These are phyloP conservation scores for Pyrenula massariospora DNA, from an alignment of 495 filamentous ascomycete genomes.

Conservation along the genomic window DNA sequence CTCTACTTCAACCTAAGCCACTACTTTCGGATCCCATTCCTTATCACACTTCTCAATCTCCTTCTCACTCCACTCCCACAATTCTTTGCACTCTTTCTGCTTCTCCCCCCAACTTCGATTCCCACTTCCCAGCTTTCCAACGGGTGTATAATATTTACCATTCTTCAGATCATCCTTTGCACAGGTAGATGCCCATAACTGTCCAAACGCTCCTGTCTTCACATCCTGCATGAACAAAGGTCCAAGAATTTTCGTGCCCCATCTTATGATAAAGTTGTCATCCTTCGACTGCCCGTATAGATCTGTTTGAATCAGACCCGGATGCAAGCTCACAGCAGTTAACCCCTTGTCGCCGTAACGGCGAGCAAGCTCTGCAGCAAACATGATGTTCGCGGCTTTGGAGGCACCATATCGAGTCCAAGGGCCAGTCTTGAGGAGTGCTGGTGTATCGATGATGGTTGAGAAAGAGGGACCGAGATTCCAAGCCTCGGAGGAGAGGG, in stretches of 20 bases:
- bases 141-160: slow-evolving; percentile 48
- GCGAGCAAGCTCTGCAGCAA: slow-evolving; percentile 35
- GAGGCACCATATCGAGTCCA: slow-evolving; percentile 41
- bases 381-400: slow-evolving; percentile 48
- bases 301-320: slow-evolving; percentile 50
- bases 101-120: slow-evolving; percentile 16
- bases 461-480: slow-evolving; percentile 15
- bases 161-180: slow-evolving; percentile 23
- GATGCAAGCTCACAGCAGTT: slow-evolving; percentile 47
- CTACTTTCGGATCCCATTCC: too few relatives aligned
- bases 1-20: too few relatives aligned
- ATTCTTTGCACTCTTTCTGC: slow-evolving; percentile 28
- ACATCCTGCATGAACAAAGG: slow-evolving; percentile 19
- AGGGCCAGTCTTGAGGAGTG: slow-evolving; percentile 44
- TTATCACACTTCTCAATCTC: slow-evolving; percentile 22
- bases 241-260: slow-evolving; percentile 7
- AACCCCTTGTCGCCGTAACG: slow-evolving; percentile 42
- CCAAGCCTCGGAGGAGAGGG: slow-evolving; percentile 24
- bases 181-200: slow-evolving; percentile 44
- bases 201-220: slow-evolving; percentile 39
- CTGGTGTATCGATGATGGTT: slow-evolving; percentile 18
- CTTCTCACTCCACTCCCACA: slow-evolving; percentile 56
- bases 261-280: slow-evolving; percentile 15
- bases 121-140: slow-evolving; percentile 25
- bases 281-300: slow-evolving; percentile 26